Percentiles rank a stretch among this genome's conserved stretches.
Conservation (phyloP, 768 basidiomycete species). For the Collybia nuda region DNA sequence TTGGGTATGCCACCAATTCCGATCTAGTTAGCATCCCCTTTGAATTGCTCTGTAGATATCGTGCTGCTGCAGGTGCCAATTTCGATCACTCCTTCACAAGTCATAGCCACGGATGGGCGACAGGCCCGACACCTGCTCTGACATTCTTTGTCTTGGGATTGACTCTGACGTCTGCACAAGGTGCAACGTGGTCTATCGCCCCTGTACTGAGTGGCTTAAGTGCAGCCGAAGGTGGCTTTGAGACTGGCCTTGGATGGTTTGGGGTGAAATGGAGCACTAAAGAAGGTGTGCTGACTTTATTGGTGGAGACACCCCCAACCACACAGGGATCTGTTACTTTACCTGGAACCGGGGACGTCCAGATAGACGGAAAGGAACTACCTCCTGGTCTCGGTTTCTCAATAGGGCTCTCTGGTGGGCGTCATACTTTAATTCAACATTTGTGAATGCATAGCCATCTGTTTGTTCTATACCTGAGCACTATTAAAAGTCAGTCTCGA, state of each 20-base stretch:
- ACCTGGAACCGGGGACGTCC: constrained; percentile 21
- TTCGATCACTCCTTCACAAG: constrained; percentile 46
- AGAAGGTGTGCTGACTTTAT: constrained; percentile 15
- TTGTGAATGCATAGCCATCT: not conserved
- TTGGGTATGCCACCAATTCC: constrained; percentile 27
- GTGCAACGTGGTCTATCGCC: constrained; percentile 40
- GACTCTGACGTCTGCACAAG: constrained; percentile 37
- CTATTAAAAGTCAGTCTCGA: too few species aligned
- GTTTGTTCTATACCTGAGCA: too few species aligned
- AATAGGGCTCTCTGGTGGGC: constrained; percentile 12
- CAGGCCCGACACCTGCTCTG: constrained; percentile 47
- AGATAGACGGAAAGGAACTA: constrained; percentile 14
- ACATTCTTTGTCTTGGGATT: constrained; percentile 48
- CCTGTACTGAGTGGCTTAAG: constrained; percentile 41
- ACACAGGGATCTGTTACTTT: constrained; percentile 24
- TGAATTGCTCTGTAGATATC: constrained; percentile 28
- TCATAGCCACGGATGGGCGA: constrained; percentile 50
- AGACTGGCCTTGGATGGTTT: constrained; percentile 45
- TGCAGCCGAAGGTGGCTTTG: constrained; percentile 45
- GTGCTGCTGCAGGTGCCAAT: constrained; percentile 42
- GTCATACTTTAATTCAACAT: constrained; percentile 4
- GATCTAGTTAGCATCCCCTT: not conserved
- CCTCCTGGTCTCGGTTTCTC: not conserved
- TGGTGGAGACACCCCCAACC: constrained; percentile 23
- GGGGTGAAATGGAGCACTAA: constrained; percentile 36